These are phyloP conservation scores for Exophiala sideris DNA, from an alignment of 2,329 filamentous ascomycete species.

Conservation along the genomic window DNA sequence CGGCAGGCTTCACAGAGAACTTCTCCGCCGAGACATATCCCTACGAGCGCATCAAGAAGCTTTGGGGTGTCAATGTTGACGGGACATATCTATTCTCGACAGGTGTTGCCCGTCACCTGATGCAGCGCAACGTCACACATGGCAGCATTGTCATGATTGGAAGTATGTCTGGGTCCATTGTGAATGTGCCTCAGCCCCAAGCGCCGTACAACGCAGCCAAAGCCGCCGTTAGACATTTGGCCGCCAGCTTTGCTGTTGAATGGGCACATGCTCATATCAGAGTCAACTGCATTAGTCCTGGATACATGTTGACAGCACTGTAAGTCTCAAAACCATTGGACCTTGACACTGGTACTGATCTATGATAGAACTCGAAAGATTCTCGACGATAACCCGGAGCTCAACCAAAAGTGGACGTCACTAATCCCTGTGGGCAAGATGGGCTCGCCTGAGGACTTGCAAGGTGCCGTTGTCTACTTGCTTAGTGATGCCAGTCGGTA, in stretches of 20 bases:
- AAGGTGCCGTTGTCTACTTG: constrained; percentile 87
- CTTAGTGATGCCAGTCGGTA: constrained; percentile 75
- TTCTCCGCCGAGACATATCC: constrained; percentile 89
- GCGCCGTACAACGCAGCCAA: constrained; percentile 91
- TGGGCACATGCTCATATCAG: constrained; percentile 86
- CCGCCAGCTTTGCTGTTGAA: constrained; percentile 83
- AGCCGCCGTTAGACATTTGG: constrained; percentile 85
- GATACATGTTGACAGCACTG: constrained; percentile 94
- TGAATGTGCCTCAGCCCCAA: constrained; percentile 93
- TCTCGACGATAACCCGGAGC: constrained; percentile 84
- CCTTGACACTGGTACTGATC: constrained; percentile 21
- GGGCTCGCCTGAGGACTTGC: constrained; percentile 81
- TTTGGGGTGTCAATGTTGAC: constrained; percentile 91
- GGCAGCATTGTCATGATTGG: constrained; percentile 94
- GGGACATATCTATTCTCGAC: constrained; percentile 39
- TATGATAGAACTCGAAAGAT: constrained; percentile 78
- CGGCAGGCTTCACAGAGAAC: constrained; percentile 96
- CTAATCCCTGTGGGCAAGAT: constrained; percentile 92
- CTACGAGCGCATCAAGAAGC: constrained; percentile 83
- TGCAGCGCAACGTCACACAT: constrained; percentile 61
- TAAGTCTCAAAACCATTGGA: constrained; percentile 48
- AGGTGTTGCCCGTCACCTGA: constrained; percentile 63
- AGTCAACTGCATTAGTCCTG: constrained; percentile 92
- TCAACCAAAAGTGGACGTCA: constrained; percentile 86
- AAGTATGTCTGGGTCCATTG: constrained; percentile 89